phyloP scores from a whole-genome alignment of 2,329 filamentous ascomycete species.

The Alternaria panax region DNA sequence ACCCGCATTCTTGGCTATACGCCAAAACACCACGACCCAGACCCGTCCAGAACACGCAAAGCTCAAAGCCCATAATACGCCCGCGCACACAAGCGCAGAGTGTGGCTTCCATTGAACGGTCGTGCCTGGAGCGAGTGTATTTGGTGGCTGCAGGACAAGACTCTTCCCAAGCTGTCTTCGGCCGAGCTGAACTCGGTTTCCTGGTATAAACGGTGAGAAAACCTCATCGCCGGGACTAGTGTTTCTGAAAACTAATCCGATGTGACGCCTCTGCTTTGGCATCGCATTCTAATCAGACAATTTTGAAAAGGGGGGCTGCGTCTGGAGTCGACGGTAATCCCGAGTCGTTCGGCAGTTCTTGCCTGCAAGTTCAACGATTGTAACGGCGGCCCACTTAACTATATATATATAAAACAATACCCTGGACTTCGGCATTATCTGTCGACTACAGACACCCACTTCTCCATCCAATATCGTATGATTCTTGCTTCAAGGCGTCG shows the following conservation, averaged over 20 bases:
- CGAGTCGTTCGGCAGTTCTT: background rate
- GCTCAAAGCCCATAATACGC: background rate
- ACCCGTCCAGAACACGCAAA: background rate
- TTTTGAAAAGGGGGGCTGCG: background rate
- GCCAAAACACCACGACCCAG: background rate
- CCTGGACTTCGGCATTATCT: background rate
- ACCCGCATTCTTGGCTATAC: conserved; percentile 4
- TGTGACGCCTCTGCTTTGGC: background rate
- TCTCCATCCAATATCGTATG: no score
- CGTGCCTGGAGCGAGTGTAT: background rate
- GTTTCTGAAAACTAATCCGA: background rate
- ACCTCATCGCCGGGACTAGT: background rate
- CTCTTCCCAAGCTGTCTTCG: background rate
- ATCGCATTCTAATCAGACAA: background rate
- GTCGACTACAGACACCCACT: background rate
- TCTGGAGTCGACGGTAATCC: background rate
- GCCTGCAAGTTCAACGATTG: no score
- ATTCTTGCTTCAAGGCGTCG: no score
- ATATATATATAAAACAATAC: conserved; percentile 1
- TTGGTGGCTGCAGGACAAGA: conserved; percentile 1
- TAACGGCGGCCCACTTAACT: conserved; percentile 3
- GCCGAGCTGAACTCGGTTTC: background rate
- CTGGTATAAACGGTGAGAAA: conserved; percentile 1
- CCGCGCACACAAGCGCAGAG: background rate
- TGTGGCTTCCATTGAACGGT: background rate